Evolutionary conservation across 116 monocot genomes (phyloP).

Genomic region (Zostera marina): DNA sequence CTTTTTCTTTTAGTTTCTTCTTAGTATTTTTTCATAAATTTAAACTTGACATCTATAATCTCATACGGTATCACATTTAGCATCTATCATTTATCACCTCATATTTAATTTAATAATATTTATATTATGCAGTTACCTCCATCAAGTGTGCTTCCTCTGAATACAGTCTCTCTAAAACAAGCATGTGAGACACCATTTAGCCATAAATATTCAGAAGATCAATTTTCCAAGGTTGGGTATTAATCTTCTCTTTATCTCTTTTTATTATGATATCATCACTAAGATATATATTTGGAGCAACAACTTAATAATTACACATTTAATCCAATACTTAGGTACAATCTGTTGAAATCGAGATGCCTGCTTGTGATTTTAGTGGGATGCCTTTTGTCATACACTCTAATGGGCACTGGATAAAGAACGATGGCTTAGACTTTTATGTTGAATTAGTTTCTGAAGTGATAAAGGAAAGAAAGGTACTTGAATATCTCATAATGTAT

Average conservation of each 20-base stretch:
- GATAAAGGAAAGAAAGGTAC: not conserved
- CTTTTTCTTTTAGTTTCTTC: not conserved
- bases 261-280: not conserved
- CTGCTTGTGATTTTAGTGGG: constrained; percentile 34
- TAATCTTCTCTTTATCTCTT: not conserved
- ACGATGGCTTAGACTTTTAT: constrained; percentile 76
- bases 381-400: constrained; percentile 72
- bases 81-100: too few species aligned
- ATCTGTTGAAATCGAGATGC: constrained; percentile 62
- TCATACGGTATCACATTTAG: not conserved
- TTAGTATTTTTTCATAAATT: not conserved
- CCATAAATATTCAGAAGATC: constrained; percentile 18
- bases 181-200: constrained; percentile 73
- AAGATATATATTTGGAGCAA: not conserved
- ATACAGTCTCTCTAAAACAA: constrained; percentile 37
- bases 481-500: not conserved
- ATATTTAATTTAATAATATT: not conserved
- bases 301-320: not conserved
- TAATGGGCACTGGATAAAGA: constrained; percentile 71
- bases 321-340: constrained; percentile 16
- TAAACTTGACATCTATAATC: not conserved
- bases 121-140: constrained; percentile 48
- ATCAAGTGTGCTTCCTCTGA: constrained; percentile 28
- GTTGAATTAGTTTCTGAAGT: constrained; percentile 25
- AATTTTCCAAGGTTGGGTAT: constrained; percentile 33